These are phyloP conservation scores for Pestalotiopsis sp. DNA, from an alignment of 2,329 filamentous ascomycete species.

Conservation along the genomic window DNA sequence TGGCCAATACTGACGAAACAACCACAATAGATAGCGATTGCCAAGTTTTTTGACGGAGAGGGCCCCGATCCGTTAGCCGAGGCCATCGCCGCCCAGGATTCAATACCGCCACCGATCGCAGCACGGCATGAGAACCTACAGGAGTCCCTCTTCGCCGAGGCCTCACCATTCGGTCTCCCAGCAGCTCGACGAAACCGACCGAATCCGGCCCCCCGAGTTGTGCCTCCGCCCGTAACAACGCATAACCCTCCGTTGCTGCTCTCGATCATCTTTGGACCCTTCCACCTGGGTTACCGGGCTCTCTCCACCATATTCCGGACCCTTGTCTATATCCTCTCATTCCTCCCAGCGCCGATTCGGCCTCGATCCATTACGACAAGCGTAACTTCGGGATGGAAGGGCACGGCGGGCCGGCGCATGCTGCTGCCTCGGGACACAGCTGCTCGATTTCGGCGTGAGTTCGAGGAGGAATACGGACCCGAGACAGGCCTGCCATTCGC, in stretches of 20 bases:
- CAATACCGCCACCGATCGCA: constrained; percentile 60
- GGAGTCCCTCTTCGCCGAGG: constrained; percentile 53
- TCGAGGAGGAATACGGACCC: constrained; percentile 86
- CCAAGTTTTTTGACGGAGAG: constrained; percentile 98
- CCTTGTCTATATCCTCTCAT: constrained; percentile 77
- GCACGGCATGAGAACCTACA: constrained; percentile 75
- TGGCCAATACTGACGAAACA: background rate
- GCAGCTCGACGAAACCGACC: constrained; percentile 39
- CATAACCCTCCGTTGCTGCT: constrained; percentile 77
- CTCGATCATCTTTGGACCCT: constrained; percentile 77
- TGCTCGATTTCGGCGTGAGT: constrained; percentile 85
- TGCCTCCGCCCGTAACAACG: constrained; percentile 72
- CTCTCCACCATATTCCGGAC: constrained; percentile 71
- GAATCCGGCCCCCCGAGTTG: constrained; percentile 81
- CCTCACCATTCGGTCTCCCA: constrained; percentile 34
- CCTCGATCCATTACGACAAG: constrained; percentile 58
- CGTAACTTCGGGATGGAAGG: constrained; percentile 53
- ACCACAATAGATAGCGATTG: constrained; percentile 77
- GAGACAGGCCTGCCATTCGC: constrained; percentile 73
- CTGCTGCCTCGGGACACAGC: constrained; percentile 87
- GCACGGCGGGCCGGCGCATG: constrained; percentile 71
- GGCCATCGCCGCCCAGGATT: constrained; percentile 65
- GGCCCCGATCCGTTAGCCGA: constrained; percentile 80
- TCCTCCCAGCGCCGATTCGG: constrained; percentile 70
- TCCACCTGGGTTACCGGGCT: constrained; percentile 76